A percentile compares a stretch with the other conserved stretches of the same genome.
Conservation (phyloP, 2,329 filamentous ascomycete species). For the Fusarium falciforme region DNA sequence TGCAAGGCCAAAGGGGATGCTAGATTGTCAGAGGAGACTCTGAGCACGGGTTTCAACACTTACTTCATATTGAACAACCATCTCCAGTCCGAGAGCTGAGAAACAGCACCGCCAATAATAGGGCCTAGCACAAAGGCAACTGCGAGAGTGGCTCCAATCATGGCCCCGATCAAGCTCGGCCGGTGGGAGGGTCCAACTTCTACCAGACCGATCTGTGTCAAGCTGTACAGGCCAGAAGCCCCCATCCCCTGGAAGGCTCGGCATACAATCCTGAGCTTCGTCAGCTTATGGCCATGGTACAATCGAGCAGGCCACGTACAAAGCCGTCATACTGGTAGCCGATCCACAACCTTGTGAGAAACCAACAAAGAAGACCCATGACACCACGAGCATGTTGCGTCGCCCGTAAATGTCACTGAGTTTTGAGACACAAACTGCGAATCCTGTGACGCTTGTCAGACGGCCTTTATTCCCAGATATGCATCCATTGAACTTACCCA, state of each 20-base stretch:
- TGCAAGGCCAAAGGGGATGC: constrained; percentile 61
- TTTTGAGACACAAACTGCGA: constrained; percentile 68
- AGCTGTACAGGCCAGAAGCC: constrained; percentile 70
- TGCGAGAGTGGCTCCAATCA: constrained; percentile 67
- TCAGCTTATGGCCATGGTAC: constrained; percentile 29
- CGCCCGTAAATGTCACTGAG: constrained; percentile 70
- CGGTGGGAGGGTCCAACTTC: constrained; percentile 66
- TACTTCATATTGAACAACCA: constrained; percentile 74
- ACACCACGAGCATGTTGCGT: constrained; percentile 59
- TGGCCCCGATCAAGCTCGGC: constrained; percentile 64
- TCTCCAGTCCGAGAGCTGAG: constrained; percentile 65
- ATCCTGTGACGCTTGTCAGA: constrained; percentile 53
- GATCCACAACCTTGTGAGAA: constrained; percentile 67
- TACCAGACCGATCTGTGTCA: constrained; percentile 67
- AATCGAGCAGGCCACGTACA: constrained; percentile 53
- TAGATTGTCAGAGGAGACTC: constrained; percentile 42
- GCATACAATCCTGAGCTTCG: constrained; percentile 62
- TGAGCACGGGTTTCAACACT: constrained; percentile 23
- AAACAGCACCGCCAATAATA: constrained; percentile 67
- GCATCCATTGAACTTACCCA: constrained; percentile 53
- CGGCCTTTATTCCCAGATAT: neutral
- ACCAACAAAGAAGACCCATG: constrained; percentile 66
- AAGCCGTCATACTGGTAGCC: constrained; percentile 60
- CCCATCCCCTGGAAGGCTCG: constrained; percentile 71
- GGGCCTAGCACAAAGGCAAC: constrained; percentile 69